Base-by-base conservation (phyloP, 106 monocot species). In the Posidonia australis region DNA sequence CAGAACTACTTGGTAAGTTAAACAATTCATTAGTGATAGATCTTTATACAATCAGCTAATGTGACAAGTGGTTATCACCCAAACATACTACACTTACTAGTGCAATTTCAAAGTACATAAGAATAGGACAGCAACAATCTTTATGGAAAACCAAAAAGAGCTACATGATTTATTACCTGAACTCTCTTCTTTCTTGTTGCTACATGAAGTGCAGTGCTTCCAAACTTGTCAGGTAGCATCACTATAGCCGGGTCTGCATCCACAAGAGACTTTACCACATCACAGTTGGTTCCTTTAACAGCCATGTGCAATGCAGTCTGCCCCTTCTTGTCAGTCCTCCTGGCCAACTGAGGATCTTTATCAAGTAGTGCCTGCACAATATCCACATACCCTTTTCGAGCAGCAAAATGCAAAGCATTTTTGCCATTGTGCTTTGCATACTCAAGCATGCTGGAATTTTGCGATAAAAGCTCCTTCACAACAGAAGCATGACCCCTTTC, bases 281-380 rank as follows among this genome's bases (percentile, higher is more conserved):
- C 81, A 44, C 72, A 76, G 73, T 81, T 83, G 45, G 78, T 77
- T 7, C 90, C 90, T 67, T 90, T 86, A 9, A 81, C 80, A 17
- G 86, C 86, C 86, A 91, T 83, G 74, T 91, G 90, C 17, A 86
- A 69, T 51, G 86, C 83, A 7, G 90, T 81, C 46, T 91, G 86
- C 21, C 90, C 86, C 62, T 91, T 91, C 67, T 81, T 86, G 59
- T 91, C 86, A 5, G 74, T 79, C 58, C 74, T 79, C 47, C 86
- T 51, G 18, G 78, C 81, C 45, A 83, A 72, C 49, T 41, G 49
- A 10, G 86, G 83, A 62, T 91, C 90, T 59, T 78, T 81, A 17
- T 60, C 70, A 61, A 86, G 63, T 10, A 86, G 53, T 1, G 81
- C n/a, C 56, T 67, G 82, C 20, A 83, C 83, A 7, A 91, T 82